Percentiles rank a stretch among this genome's conserved stretches.
Evolutionary conservation across 108 stramenopile species (phyloP).

Genomic region (Ochromonas danica): DNA sequence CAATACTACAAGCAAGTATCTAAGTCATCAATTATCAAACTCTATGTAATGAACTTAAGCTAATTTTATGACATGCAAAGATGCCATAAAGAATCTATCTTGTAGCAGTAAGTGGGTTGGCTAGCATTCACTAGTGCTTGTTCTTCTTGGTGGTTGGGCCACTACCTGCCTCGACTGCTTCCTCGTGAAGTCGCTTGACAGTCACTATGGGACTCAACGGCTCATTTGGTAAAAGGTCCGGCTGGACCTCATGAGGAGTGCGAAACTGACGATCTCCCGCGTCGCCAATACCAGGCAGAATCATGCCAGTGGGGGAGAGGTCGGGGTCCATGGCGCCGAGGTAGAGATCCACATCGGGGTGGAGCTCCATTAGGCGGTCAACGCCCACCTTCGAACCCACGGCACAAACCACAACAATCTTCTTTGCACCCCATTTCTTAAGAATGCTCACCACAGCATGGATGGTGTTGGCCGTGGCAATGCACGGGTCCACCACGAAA

Average conservation of each 20-base stretch:
- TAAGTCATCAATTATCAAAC: too few relatives aligned
- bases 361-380: conserved; percentile 55
- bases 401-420: conserved; percentile 67
- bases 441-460: conserved; percentile 80
- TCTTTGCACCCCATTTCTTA: conserved; percentile 81
- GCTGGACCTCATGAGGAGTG: conserved; percentile 10
- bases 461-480: conserved; percentile 81
- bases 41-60: too few relatives aligned
- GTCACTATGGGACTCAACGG: not conserved
- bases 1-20: too few relatives aligned
- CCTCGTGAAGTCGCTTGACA: too few relatives aligned
- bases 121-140: too few relatives aligned
- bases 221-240: not conserved
- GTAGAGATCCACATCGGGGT: conserved; percentile 83
- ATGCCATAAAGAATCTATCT: too few relatives aligned
- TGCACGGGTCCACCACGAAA: conserved; percentile 86
- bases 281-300: conserved; percentile 92
- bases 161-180: too few relatives aligned
- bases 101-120: too few relatives aligned
- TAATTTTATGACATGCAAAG: too few relatives aligned
- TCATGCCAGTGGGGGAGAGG: conserved; percentile 69
- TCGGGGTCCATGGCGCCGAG: conserved; percentile 76
- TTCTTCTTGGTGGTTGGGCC: too few relatives aligned
- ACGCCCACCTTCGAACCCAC: conserved; percentile 75
- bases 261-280: conserved; percentile 78